Percentiles rank a stretch among this genome's conserved stretches.
phyloP scores from a whole-genome alignment of 1,284 basidiomycete species.

The Xerocomus amazonicus region DNA sequence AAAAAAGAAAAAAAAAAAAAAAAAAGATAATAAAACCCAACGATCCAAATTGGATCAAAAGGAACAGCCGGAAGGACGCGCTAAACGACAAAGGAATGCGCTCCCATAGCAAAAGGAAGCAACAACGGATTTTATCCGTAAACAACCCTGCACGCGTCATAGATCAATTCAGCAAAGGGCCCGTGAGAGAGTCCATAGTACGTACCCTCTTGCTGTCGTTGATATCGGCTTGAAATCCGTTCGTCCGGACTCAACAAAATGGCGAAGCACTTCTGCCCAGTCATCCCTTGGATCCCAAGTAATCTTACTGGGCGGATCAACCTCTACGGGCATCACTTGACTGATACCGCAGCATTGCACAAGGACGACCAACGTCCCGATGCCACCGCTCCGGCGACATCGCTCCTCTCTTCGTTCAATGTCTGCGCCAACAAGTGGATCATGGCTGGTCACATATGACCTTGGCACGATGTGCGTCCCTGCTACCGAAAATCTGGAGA shows the following conservation, averaged over 20 bases:
- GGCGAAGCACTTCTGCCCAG: constrained; percentile 61
- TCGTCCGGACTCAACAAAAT: constrained; percentile 69
- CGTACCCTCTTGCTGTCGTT: constrained; percentile 68
- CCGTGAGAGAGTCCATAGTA: background rate
- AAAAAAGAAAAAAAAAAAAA: constrained; percentile 11
- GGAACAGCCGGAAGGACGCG: constrained; percentile 1
- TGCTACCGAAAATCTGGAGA: constrained; percentile 58
- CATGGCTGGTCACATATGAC: constrained; percentile 58
- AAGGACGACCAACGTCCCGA: constrained; percentile 68
- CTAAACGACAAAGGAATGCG: constrained; percentile 11
- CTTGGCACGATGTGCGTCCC: constrained; percentile 66
- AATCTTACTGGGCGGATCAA: constrained; percentile 69
- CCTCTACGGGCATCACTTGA: constrained; percentile 80
- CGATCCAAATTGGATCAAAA: constrained; percentile 29
- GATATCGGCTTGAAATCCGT: constrained; percentile 77
- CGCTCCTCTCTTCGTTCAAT: constrained; percentile 74
- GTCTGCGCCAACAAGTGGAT: constrained; percentile 68
- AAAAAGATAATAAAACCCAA: constrained; percentile 20
- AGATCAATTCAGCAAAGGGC: constrained; percentile 13
- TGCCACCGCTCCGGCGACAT: constrained; percentile 65
- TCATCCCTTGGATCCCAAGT: constrained; percentile 70
- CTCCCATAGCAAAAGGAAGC: background rate
- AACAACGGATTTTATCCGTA: constrained; percentile 31
- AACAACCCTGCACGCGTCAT: constrained; percentile 26
- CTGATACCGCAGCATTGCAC: constrained; percentile 69